Percentiles rank a stretch among this genome's conserved stretches.
phyloP scores from a whole-genome alignment of 140 eudicot species.

The Oenanthe javanica region DNA sequence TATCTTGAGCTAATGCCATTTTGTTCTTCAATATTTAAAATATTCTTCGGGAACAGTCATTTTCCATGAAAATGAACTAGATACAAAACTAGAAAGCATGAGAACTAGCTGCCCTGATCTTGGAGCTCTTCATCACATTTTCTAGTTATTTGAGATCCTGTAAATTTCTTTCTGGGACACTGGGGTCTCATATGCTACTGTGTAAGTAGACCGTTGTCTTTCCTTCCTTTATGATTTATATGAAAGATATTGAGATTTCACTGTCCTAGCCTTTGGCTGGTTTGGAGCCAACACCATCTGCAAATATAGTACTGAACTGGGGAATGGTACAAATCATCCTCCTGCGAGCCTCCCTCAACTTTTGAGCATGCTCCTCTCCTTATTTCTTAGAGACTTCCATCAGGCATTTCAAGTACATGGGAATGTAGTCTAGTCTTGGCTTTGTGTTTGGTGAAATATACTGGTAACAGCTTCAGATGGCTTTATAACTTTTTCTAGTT shows the following conservation, averaged over 20 bases:
- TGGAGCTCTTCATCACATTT: slow-evolving; percentile 14
- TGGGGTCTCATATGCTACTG: slow-evolving; percentile 76
- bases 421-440: neutral
- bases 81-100: no score
- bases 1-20: neutral
- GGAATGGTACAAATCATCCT: slow-evolving; percentile 47
- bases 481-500: neutral
- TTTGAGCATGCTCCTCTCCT: slow-evolving; percentile 30
- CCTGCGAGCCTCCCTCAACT: slow-evolving; percentile 60
- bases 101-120: slow-evolving; percentile 15
- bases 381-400: neutral
- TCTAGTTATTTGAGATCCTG: slow-evolving; percentile 16
- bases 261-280: slow-evolving; percentile 31
- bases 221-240: slow-evolving; percentile 47
- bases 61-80: neutral
- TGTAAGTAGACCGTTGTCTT: slow-evolving; percentile 23
- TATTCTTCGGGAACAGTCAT: neutral
- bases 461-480: neutral
- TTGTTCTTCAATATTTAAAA: no score
- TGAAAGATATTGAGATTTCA: slow-evolving; percentile 24
- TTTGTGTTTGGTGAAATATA: no score
- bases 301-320: slow-evolving; percentile 54
- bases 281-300: slow-evolving; percentile 90
- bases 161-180: slow-evolving; percentile 24
- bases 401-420: neutral